Evolutionary conservation across 2,329 filamentous ascomycete genomes (phyloP).

Genomic region (Nigrograna mackinnonii): DNA sequence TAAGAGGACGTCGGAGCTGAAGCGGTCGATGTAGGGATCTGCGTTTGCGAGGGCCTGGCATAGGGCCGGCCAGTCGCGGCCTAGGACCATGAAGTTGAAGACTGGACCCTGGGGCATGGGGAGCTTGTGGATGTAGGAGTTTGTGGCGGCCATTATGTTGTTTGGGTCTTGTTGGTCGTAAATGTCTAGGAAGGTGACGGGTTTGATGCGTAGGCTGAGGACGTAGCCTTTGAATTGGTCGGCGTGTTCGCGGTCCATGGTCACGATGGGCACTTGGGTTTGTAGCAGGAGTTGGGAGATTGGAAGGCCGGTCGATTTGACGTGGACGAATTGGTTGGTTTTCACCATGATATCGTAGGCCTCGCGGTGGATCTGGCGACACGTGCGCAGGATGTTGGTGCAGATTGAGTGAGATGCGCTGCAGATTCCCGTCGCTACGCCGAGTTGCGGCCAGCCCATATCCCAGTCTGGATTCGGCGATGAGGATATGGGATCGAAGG

Average conservation of each 20-base stretch:
- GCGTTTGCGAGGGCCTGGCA: background rate
- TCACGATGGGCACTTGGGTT: background rate
- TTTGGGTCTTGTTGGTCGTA: background rate
- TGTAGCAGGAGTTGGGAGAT: background rate
- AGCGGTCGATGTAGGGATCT: background rate
- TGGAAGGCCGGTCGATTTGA: background rate
- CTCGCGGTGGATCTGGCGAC: constrained; percentile 15
- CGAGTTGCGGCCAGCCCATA: background rate
- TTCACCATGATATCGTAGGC: constrained; percentile 23
- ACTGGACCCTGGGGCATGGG: background rate
- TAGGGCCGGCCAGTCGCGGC: background rate
- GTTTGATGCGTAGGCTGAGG: background rate
- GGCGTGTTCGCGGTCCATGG: background rate
- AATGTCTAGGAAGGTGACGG: background rate
- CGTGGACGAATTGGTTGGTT: constrained; percentile 14
- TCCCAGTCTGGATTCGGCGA: no score
- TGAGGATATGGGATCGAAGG: constrained; percentile 9
- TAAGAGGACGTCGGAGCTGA: background rate
- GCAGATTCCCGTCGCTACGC: background rate
- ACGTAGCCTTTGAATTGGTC: background rate
- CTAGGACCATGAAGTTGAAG: background rate
- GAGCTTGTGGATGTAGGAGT: background rate
- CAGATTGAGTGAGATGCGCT: background rate
- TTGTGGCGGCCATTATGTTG: background rate
- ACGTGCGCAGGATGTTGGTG: constrained; percentile 15